Evolutionary conservation across 108 stramenopile species (phyloP).

Genomic region (Skeletonema grethae): DNA sequence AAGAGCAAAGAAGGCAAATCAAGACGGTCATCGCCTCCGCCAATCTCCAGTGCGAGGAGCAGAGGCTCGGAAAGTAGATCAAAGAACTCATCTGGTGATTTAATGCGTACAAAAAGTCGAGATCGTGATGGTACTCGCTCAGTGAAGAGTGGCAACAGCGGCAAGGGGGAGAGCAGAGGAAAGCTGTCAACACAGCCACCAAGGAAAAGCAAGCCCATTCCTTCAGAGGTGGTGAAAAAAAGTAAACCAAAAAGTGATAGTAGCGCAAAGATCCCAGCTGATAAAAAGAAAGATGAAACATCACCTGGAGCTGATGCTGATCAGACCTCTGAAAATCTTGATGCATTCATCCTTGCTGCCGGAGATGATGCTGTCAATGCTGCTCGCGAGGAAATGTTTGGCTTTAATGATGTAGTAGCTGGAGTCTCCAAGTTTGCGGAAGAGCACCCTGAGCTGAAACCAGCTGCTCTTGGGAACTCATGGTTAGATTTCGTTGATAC

Average conservation of each 20-base stretch:
- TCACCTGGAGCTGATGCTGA: not conserved
- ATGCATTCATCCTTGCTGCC: no score
- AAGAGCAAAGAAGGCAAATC: no score
- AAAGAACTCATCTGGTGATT: no score
- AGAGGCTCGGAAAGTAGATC: no score
- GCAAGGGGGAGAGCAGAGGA: not conserved
- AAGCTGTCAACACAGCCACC: not conserved
- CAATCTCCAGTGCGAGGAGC: no score
- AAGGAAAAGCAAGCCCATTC: not conserved
- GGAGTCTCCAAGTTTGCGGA: not conserved
- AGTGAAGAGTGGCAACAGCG: not conserved
- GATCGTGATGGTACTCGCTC: not conserved
- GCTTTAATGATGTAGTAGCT: not conserved
- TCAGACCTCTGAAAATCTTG: no score
- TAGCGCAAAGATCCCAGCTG: not conserved
- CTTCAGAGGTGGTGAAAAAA: not conserved
- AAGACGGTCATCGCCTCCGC: no score
- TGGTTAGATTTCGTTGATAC: not conserved
- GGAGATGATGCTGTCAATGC: not conserved
- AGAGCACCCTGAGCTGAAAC: not conserved
- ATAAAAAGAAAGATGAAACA: not conserved
- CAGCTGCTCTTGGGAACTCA: not conserved
- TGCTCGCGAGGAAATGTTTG: not conserved
- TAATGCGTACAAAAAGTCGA: not conserved
- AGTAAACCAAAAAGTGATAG: not conserved